A percentile compares a stretch with the other conserved stretches of the same genome.
phyloP scores from a whole-genome alignment of 768 basidiomycete species.

The Imleria badia region DNA sequence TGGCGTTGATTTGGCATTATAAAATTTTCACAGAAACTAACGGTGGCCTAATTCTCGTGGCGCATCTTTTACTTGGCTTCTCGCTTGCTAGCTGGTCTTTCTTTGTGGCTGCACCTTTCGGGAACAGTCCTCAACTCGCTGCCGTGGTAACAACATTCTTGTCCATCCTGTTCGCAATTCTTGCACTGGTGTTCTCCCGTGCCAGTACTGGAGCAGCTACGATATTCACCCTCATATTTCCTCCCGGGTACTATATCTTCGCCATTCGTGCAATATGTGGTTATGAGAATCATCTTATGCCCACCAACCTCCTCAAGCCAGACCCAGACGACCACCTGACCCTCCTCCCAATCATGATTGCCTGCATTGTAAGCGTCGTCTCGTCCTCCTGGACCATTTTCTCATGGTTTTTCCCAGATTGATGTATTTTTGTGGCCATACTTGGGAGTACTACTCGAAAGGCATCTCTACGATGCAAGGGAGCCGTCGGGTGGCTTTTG shows the following conservation, averaged over 20 bases:
- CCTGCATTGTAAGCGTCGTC: conserved; percentile 51
- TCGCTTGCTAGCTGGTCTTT: conserved; percentile 71
- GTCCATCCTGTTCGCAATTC: conserved; percentile 62
- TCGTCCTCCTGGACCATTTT: neutral
- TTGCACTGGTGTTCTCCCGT: conserved; percentile 54
- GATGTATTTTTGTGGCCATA: conserved; percentile 75
- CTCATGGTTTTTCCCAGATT: conserved; percentile 42
- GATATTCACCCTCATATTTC: conserved; percentile 69
- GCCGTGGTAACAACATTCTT: conserved; percentile 67
- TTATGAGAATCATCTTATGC: conserved; percentile 58
- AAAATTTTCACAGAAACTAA: conserved; percentile 65
- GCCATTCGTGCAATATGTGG: conserved; percentile 65
- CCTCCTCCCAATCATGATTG: conserved; percentile 60
- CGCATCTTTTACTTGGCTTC: conserved; percentile 68
- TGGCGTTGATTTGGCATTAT: conserved; percentile 62
- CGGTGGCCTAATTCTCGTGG: conserved; percentile 54
- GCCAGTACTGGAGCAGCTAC: conserved; percentile 48
- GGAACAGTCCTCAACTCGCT: conserved; percentile 70
- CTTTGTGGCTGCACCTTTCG: conserved; percentile 67
- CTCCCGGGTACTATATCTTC: conserved; percentile 75
- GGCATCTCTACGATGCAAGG: conserved; percentile 57
- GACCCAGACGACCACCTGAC: conserved; percentile 61
- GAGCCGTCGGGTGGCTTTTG: conserved; percentile 33
- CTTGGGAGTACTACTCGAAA: conserved; percentile 59
- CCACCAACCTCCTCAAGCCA: conserved; percentile 52